Base-by-base conservation (phyloP, 306 rosid genomes). In the Vigna unguiculata region DNA sequence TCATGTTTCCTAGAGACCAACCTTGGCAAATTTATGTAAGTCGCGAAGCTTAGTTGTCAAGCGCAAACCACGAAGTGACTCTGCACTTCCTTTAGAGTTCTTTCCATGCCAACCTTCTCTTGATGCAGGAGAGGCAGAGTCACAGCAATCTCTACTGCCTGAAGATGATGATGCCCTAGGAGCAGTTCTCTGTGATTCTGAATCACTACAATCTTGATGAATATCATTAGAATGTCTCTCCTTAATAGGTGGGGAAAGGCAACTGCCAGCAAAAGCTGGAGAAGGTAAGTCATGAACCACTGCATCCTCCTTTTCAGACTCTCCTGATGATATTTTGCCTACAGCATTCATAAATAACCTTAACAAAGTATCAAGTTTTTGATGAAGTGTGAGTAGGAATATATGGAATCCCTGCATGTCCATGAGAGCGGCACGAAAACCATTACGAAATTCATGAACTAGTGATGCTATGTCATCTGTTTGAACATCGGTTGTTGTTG, bases 41-140 rank as follows among this genome's bases (percentile, higher is more conserved):
- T 95, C 97, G 15, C 97, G 97, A 13, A 95, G 96, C 80, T 95
- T 95, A 83, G 97, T 82, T 58, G 97, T 89, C 85, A 95, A 80
- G 47, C 96, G 91, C 69, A 86, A 86, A 87, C 87, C 82, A 58
- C 88, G 88, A 75, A 81, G 76, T 34, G 90, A 85, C 80, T 94
- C 97, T 6, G 63, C 87, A n/a, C 87, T 74, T 65, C 91, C 96
- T 87, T 80, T 94, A 62, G 46, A 60, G 73, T 68, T 71, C 81
- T 87, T 95, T 81, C 96, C 97, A 59, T 89, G 92, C 81, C 86
- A 89, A 88, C 72, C 66, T 79, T 92, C 97, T 82, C 93, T 85
- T 81, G 97, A 83, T 57, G 82, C 54, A 40, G 97, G 91, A 53
- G 97, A 91, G 77, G 83, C 57, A 61, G 81, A 72, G 67, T 88